phyloP scores from a whole-genome alignment of 177 flowering plant species.

The Vitis hybrid region DNA sequence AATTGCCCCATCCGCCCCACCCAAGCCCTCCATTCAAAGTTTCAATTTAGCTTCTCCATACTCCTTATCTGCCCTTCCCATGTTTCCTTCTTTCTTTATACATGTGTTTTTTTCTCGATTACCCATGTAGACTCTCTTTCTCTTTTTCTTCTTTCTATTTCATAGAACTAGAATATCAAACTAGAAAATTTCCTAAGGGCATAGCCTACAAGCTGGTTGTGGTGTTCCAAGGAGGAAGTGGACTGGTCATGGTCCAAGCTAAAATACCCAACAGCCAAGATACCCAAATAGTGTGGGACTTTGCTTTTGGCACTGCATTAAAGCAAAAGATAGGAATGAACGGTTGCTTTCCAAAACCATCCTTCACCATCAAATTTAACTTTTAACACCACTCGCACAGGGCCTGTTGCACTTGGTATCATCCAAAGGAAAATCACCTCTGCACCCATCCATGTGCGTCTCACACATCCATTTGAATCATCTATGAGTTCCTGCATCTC shows the following conservation, averaged over 20 bases:
- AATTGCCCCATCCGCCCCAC: slow-evolving; percentile 9
- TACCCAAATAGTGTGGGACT: slow-evolving; percentile 12
- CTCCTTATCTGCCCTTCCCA: slow-evolving; percentile 15
- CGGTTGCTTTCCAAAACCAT: slow-evolving; percentile 27
- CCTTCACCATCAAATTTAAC: slow-evolving; percentile 12
- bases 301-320: slow-evolving; percentile 23
- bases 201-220: neutral
- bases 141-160: slow-evolving; percentile 6
- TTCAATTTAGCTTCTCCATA: slow-evolving; percentile 21
- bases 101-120: slow-evolving; percentile 10
- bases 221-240: neutral
- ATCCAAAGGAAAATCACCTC: too few species aligned
- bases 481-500: too few species aligned
- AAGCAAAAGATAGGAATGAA: slow-evolving; percentile 33
- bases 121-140: slow-evolving; percentile 28
- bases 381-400: neutral
- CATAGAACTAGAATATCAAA: neutral
- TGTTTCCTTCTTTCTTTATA: slow-evolving; percentile 3
- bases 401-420: neutral
- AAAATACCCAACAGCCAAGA: slow-evolving; percentile 1
- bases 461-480: too few species aligned
- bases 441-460: neutral
- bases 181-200: slow-evolving; percentile 1
- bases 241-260: slow-evolving; percentile 27
- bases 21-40: slow-evolving; percentile 33